Base-by-base conservation (phyloP, 2,329 filamentous ascomycete species). In the Fusarium sp. region DNA sequence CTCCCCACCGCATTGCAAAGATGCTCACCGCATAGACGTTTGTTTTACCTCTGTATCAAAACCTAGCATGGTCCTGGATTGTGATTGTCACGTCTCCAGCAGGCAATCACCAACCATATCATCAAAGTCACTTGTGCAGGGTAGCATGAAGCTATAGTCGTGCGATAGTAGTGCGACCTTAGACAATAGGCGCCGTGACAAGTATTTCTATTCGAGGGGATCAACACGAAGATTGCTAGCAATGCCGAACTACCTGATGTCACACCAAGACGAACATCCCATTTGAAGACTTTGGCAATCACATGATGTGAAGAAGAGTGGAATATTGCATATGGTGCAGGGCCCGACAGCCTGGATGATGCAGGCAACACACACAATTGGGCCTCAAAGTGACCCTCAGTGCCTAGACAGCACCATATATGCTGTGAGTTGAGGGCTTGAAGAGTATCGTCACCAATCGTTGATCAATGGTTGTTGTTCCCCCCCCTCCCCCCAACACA, bases 131-230 rank as follows among this genome's bases (percentile, higher is more conserved):
- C 53, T 40, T 49, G 20, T 27, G 27, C 42, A 67, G 40, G 55
- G 65, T 72, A 55, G 46, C 41, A 71, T 71, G 58, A 56, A 72
- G 52, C 44, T 48, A 57, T 57, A 58, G 69, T 73, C 69, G 49
- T 70, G 64, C 69, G 52, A 71, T 71, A 64, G 40, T 71, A 71
- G 67, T 68, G 67, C 67, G 58, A 68, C 68, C 57, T 49, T 60
- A 45, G 44, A 62, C 60, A 52, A 60, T 54, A 70, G 65, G 55
- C 70, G 70, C 70, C 33, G 66, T 73, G 66, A 60, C 26, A 27
- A 45, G 44, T 50, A 33, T 42, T 67, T 64, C 41, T 35, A 71
- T 71, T 71, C 54, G 68, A 64, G 37, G 49, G 33, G 35, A 59
- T 46, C 50, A 60, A 41, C 64, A 55, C n/a, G 27, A 30, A 40